These are phyloP conservation scores for Karstenula rhodostoma DNA, from an alignment of 2,329 filamentous ascomycete species.

Conservation along the genomic window DNA sequence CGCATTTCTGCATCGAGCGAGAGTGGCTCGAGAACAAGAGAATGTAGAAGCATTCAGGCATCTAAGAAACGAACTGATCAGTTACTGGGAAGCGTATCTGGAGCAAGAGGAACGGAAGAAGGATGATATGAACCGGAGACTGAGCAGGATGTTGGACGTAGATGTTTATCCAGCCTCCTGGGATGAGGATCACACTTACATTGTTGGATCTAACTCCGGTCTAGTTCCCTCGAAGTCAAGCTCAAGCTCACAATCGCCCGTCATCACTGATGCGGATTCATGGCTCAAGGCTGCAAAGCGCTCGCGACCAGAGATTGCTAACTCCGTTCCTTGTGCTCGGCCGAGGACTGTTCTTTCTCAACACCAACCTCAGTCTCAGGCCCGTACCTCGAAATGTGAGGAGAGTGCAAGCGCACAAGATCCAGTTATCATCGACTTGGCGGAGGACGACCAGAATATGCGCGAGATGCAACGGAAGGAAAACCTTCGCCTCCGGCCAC, in stretches of 20 bases:
- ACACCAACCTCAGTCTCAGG: background rate
- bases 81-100: slow-evolving; percentile 39
- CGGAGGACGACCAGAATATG: background rate
- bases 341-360: background rate
- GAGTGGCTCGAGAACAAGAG: slow-evolving; percentile 45
- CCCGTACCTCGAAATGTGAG: background rate
- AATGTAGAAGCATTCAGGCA: slow-evolving; percentile 38
- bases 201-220: background rate
- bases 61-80: slow-evolving; percentile 38
- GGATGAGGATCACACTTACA: slow-evolving; percentile 13
- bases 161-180: slow-evolving; percentile 35
- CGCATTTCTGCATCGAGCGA: slow-evolving; percentile 43
- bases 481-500: background rate
- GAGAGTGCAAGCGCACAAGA: background rate
- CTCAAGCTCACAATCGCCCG: slow-evolving; percentile 14
- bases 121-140: slow-evolving; percentile 26
- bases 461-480: background rate
- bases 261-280: slow-evolving; percentile 18
- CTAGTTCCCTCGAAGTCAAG: background rate
- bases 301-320: background rate
- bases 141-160: slow-evolving; percentile 32
- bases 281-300: slow-evolving; percentile 3
- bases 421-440: background rate
- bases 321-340: background rate
- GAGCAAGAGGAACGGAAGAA: slow-evolving; percentile 35